Percentiles rank a stretch among this genome's conserved stretches.
Evolutionary conservation across 2,329 filamentous ascomycete species (phyloP).

Genomic region (Phyllosticta paracitricarpa): DNA sequence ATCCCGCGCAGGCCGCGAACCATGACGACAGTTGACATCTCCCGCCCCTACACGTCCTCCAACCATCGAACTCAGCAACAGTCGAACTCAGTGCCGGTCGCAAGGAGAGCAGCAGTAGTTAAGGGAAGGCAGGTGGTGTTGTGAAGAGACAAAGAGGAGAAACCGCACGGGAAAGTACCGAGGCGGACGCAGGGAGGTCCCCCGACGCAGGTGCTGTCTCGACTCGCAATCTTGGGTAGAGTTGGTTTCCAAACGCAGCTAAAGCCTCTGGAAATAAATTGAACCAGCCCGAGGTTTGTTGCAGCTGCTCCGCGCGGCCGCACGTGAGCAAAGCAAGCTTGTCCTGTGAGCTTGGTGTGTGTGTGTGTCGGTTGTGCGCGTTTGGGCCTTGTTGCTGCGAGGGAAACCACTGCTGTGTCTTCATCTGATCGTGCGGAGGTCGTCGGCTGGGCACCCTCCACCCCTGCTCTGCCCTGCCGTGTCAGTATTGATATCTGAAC

Average conservation of each 20-base stretch:
- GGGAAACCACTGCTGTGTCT: neutral
- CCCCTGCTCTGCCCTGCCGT: neutral
- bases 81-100: neutral
- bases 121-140: neutral
- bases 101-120: too few relatives aligned
- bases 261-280: neutral
- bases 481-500: neutral
- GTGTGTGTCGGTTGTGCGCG: neutral
- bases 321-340: neutral
- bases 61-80: neutral
- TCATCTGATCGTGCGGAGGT: conserved; percentile 6
- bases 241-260: neutral
- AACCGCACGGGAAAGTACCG: neutral
- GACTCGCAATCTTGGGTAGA: neutral
- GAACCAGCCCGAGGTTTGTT: neutral
- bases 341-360: neutral
- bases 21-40: neutral
- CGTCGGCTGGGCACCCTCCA: neutral
- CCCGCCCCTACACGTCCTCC: neutral
- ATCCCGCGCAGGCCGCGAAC: neutral
- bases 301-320: neutral
- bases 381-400: neutral
- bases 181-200: neutral
- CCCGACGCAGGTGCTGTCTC: neutral
- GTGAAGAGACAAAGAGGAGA: neutral